Percentiles rank a stretch among this genome's conserved stretches.
Conservation (phyloP, 192 early-diverging fungal species). For the Oehlia diaphana region DNA sequence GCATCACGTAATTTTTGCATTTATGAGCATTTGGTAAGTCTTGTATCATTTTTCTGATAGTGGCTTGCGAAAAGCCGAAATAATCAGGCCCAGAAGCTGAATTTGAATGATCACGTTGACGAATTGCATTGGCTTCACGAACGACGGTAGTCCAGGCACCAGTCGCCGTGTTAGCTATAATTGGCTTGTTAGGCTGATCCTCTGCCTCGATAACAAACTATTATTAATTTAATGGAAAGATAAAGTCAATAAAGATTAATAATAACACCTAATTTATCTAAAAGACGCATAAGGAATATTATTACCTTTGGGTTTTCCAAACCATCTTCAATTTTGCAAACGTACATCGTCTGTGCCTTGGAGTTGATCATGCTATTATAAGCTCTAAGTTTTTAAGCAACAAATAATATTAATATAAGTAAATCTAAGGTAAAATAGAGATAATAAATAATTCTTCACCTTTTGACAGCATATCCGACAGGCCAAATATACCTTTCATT, state of each 20-base stretch:
- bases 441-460: slow-evolving; percentile 28
- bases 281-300: not conserved
- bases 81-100: slow-evolving; percentile 88
- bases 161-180: slow-evolving; percentile 77
- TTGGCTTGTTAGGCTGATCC: slow-evolving; percentile 71
- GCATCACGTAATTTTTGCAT: slow-evolving; percentile 74
- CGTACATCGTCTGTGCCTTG: slow-evolving; percentile 57
- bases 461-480: slow-evolving; percentile 74
- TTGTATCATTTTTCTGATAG: slow-evolving; percentile 84
- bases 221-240: slow-evolving; percentile 21
- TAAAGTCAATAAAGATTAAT: not conserved
- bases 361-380: slow-evolving; percentile 60
- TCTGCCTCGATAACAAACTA: slow-evolving; percentile 82
- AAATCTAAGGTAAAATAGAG: not conserved
- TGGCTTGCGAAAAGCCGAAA: slow-evolving; percentile 87
- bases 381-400: slow-evolving; percentile 33
- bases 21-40: slow-evolving; percentile 73
- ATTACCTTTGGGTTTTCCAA: slow-evolving; percentile 62
- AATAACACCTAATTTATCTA: not conserved
- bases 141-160: slow-evolving; percentile 89
- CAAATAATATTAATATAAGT: not conserved
- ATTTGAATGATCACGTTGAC: slow-evolving; percentile 76
- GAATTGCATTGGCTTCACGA: slow-evolving; percentile 75
- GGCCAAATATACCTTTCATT: slow-evolving; percentile 93
- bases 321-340: slow-evolving; percentile 79